Evolutionary conservation across 2,329 filamentous ascomycete species (phyloP), one percentile per base, ranked within the genome.

Genomic region (Ophiocordyceps sinensis): DNA sequence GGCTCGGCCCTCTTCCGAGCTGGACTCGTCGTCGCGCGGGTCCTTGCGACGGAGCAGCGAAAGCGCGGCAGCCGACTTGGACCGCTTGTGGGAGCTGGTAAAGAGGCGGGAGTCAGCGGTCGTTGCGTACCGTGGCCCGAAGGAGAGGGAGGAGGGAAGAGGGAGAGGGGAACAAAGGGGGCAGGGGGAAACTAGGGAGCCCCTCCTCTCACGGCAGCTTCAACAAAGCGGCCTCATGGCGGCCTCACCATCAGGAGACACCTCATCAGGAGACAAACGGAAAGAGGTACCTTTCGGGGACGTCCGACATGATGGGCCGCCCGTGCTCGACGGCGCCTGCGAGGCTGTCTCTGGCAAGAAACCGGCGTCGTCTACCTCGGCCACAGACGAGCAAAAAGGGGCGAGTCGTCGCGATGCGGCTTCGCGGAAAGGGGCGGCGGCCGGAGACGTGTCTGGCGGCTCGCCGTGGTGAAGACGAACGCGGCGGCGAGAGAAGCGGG

Each of bases 1-100:
- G 41, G 51, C 53, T 45, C 55, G 66, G 47, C 65, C 65, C 56
- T 73, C 70, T 52, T 73, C 67, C 41, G 61, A 62, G 47, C 71
- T 68, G 44, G 73, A 72, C 51, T 74, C 70, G 54, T 72, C 66
- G 50, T 66, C 64, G 47, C 64, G 62, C 47, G 59, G 60, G 41
- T 71, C 68, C 51, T 64, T 71, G 47, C 71, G 67, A 45, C 72
- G 64, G 55, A 79, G 58, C 53, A 79, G 54, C 55, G 72, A 64
- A 48, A 76, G 57, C 37, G 70, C 65, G 39, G 64, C 63, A 34
- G 68, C 51, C 40, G 66, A 75, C 55, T 70, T 77, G 43, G 73
- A 71, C 45, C 68, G 70, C 59, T 68, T 72, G 52, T 74, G 72
- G 21, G 46, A 41, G 39, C 49, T 51, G 15, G 17, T n/a, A 5